phyloP scores from a whole-genome alignment of 257 asterid genomes.

The Petrea volubilis region DNA sequence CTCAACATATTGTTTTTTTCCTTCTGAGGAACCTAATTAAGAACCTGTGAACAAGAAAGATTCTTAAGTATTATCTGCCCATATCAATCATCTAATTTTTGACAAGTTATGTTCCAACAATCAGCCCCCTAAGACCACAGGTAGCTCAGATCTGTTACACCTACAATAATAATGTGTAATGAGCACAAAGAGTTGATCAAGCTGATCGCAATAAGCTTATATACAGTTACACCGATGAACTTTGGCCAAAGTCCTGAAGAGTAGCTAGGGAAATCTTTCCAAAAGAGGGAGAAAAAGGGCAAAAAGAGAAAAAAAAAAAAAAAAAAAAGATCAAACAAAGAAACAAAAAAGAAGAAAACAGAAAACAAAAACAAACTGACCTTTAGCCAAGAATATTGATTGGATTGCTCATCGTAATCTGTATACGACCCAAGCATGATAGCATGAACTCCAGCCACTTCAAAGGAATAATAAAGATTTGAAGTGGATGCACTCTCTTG shows the following conservation, averaged over 20 bases:
- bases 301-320: too few species aligned
- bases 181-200: not conserved
- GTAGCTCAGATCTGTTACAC: not conserved
- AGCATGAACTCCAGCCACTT: slow-evolving; percentile 82
- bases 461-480: slow-evolving; percentile 86
- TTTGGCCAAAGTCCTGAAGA: too few species aligned
- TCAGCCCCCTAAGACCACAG: not conserved
- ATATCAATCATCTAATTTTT: not conserved
- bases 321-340: too few species aligned
- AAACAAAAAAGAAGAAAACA: too few species aligned
- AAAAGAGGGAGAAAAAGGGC: too few species aligned
- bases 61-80: not conserved
- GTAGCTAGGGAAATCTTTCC: too few species aligned
- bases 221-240: not conserved
- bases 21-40: not conserved
- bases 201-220: not conserved
- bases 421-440: slow-evolving; percentile 93
- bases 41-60: not conserved
- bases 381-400: slow-evolving; percentile 85
- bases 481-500: slow-evolving; percentile 80
- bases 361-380: slow-evolving; percentile 53
- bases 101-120: too few species aligned
- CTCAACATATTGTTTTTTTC: not conserved
- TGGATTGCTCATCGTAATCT: slow-evolving; percentile 57
- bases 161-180: too few species aligned